Base-by-base conservation (phyloP, 768 basidiomycete species). In the Termitomyces sp. region DNA sequence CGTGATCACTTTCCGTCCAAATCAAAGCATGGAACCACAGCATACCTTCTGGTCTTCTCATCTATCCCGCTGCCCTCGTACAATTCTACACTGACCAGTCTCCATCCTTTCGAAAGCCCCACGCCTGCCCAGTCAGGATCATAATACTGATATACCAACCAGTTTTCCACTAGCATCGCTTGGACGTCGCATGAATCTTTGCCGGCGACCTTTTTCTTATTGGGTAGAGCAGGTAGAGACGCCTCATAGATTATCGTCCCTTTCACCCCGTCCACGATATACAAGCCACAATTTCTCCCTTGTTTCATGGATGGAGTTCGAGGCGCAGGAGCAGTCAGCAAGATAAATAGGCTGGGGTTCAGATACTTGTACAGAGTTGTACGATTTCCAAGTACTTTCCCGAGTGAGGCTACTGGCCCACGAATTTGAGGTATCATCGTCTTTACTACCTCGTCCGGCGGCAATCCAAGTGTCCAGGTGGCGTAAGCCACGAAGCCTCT, bases 321-420 rank as follows among this genome's bases (percentile, higher is more conserved):
- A 9, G 62, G 50, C 6, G 70, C 60, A 5, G 71, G 61, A 0
- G 77, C 71, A 6, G 92, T 92, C 33, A 88, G 73, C 40, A 93
- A 76, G 8, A 84, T 82, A 51, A 88, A 77, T 36, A 95, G 65
- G 64, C 92, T 85, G 8, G 88, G 89, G 69, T 96, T 96, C 61
- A 98, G 80, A 68, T 97, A 96, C 74, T 98, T 98, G 79, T 97
- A 96, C 59, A 98, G 70, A 35, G 94, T 95, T 40, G 85, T 86
- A 55, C 94, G 84, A 71, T 95, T 89, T 2, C 91, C 95, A 4
- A 93, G 76, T 4, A 96, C 93, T 66, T 87, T 87, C 4, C 95
- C 96, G 33, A 88, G 72, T 1, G 87, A 89, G 0, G 95, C 93
- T 36, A 93, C 75, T 0, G 84, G 82, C 57, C 79, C 79, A 60